A percentile compares a stretch with the other conserved stretches of the same genome.
Evolutionary conservation across 2,329 filamentous ascomycete species (phyloP).

Genomic region (Trichoderma koningii): DNA sequence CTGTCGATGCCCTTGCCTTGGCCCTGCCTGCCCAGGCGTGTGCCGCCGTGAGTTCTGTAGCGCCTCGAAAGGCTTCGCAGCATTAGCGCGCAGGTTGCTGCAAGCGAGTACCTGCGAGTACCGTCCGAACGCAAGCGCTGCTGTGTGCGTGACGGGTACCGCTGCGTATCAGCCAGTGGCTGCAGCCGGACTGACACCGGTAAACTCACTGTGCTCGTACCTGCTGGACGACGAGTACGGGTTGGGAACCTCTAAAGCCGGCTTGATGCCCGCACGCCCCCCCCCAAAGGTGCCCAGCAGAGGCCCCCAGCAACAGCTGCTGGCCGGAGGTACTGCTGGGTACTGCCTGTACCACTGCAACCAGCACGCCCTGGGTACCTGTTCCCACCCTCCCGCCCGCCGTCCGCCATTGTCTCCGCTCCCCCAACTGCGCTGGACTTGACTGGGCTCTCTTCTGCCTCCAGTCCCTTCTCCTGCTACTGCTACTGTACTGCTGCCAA

Average conservation of each 20-base stretch:
- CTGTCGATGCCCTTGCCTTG: constrained; percentile 21
- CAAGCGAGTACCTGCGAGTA: neutral
- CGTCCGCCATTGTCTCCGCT: constrained; percentile 40
- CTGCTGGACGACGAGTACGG: neutral
- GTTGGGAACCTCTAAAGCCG: neutral
- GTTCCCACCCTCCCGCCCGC: constrained; percentile 36
- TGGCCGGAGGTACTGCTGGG: neutral
- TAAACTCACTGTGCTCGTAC: neutral
- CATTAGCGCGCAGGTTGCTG: neutral
- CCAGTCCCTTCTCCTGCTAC: constrained; percentile 31
- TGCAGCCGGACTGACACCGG: too few relatives aligned
- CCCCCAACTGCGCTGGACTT: constrained; percentile 34
- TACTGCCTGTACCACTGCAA: neutral
- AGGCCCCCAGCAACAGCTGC: too few relatives aligned
- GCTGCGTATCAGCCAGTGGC: too few relatives aligned
- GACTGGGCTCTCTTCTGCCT: constrained; percentile 31
- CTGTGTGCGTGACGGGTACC: neutral
- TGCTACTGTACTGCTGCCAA: neutral
- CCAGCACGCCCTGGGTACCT: constrained; percentile 15
- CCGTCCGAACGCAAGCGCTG: neutral
- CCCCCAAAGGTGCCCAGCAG: too few relatives aligned
- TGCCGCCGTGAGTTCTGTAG: constrained; percentile 14
- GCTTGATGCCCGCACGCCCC: too few relatives aligned
- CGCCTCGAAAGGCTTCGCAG: neutral
- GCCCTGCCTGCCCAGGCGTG: constrained; percentile 8